phyloP scores from a whole-genome alignment of 2,329 filamentous ascomycete genomes.

The Diplodia intermedia region DNA sequence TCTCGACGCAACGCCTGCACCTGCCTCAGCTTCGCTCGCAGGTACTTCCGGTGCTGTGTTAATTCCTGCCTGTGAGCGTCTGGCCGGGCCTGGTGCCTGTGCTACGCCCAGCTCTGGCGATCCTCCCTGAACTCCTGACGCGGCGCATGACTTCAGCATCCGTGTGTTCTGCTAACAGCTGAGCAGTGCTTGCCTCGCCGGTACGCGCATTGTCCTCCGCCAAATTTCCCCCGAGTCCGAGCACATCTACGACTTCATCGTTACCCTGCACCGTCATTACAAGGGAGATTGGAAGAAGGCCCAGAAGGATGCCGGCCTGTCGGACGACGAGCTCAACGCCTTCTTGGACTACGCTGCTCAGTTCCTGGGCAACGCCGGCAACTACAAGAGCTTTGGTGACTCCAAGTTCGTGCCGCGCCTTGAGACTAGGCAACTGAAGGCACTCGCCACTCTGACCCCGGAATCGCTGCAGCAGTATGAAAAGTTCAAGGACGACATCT shows the following conservation, averaged over 20 bases:
- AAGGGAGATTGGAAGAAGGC: constrained; percentile 58
- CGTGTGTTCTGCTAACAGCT: constrained; percentile 20
- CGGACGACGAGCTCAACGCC: constrained; percentile 46
- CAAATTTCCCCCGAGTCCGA: constrained; percentile 61
- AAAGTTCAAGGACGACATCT: constrained; percentile 54
- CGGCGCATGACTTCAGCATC: neutral
- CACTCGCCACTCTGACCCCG: constrained; percentile 52
- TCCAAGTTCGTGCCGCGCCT: constrained; percentile 61
- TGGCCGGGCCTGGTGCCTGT: neutral
- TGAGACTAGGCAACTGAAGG: constrained; percentile 51
- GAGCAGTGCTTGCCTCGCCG: constrained; percentile 54
- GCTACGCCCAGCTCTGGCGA: constrained; percentile 4
- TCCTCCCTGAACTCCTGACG: constrained; percentile 5
- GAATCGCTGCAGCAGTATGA: constrained; percentile 51
- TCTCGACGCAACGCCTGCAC: neutral
- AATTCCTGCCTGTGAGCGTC: neutral
- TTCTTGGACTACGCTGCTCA: constrained; percentile 51
- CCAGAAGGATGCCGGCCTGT: constrained; percentile 52
- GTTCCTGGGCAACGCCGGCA: constrained; percentile 62
- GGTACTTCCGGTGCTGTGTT: neutral
- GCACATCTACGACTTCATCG: constrained; percentile 62
- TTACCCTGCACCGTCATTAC: constrained; percentile 56
- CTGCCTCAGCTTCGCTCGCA: constrained; percentile 5
- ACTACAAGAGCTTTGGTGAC: constrained; percentile 61
- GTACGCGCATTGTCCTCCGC: constrained; percentile 60